These are phyloP conservation scores for Xylaria digitata DNA, from an alignment of 2,329 filamentous ascomycete species.

Conservation along the genomic window DNA sequence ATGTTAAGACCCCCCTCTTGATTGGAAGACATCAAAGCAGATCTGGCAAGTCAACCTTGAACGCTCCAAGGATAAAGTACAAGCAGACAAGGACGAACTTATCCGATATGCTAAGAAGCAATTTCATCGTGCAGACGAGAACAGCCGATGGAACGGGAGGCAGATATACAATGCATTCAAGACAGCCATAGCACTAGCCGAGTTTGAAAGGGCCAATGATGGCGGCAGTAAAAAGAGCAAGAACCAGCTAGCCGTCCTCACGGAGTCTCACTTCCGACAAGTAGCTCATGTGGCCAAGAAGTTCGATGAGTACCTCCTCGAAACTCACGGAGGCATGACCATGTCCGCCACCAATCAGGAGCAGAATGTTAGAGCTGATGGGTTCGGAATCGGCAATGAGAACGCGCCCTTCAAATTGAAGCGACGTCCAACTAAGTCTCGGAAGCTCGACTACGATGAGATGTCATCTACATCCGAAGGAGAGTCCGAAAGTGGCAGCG, in stretches of 20 bases:
- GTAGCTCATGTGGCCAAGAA: conserved; percentile 10
- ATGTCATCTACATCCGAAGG: conserved; percentile 13
- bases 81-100: conserved; percentile 19
- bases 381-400: neutral
- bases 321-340: neutral
- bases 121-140: conserved; percentile 18
- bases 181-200: conserved; percentile 40
- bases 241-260: neutral
- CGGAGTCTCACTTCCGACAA: conserved; percentile 8
- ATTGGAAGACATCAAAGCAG: conserved; percentile 31
- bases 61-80: conserved; percentile 16
- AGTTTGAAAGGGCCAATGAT: conserved; percentile 30
- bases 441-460: conserved; percentile 9
- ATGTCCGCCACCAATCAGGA: neutral
- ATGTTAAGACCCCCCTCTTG: conserved; percentile 19
- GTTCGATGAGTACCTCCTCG: conserved; percentile 18
- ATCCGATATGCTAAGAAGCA: conserved; percentile 27
- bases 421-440: conserved; percentile 1
- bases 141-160: conserved; percentile 42
- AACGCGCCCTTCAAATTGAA: neutral
- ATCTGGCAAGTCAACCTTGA: conserved; percentile 33
- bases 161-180: conserved; percentile 45
- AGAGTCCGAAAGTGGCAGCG: neutral
- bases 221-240: neutral
- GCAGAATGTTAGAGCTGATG: conserved; percentile 1